Conservation (phyloP, 805 yeast species). For the Candida oleophila region DNA sequence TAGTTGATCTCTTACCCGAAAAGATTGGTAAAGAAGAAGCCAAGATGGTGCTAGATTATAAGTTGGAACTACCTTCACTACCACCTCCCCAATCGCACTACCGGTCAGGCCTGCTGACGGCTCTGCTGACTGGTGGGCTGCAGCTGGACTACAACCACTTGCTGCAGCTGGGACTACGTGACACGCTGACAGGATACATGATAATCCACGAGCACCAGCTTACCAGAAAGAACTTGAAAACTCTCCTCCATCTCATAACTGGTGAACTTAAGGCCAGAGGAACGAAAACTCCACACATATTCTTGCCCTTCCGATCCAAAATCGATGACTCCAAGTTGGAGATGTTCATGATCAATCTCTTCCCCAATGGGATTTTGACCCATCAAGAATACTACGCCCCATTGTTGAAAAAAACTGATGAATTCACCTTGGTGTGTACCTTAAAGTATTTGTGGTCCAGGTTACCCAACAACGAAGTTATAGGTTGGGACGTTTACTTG, state of each 20-base stretch:
- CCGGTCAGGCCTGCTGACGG: neutral
- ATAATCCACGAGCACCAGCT: conserved; percentile 34
- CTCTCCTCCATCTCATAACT: conserved; percentile 68
- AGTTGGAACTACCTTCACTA: conserved; percentile 4
- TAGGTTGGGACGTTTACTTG: conserved; percentile 83
- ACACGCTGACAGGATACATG: neutral
- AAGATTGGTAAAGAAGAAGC: no score
- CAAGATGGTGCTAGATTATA: conserved; percentile 2
- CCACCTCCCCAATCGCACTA: neutral
- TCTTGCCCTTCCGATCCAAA: conserved; percentile 76
- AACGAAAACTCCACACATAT: conserved; percentile 66
- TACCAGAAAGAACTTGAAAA: conserved; percentile 64
- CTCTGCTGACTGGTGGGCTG: neutral
- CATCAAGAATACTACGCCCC: conserved; percentile 31
- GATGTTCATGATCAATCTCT: conserved; percentile 53
- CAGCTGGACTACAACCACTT: neutral
- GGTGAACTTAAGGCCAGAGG: conserved; percentile 70
- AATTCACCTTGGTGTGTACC: conserved; percentile 68
- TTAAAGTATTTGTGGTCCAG: conserved; percentile 87
- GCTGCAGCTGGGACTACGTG: neutral
- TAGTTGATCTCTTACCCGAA: no score
- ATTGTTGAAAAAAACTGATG: conserved; percentile 52
- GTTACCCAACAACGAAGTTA: conserved; percentile 71
- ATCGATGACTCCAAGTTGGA: conserved; percentile 61
- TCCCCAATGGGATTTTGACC: conserved; percentile 55